Evolutionary conservation across 495 filamentous ascomycete species (phyloP), one percentile per base, ranked within the genome.

Genomic region (Rostrohypoxylon terebratum): DNA sequence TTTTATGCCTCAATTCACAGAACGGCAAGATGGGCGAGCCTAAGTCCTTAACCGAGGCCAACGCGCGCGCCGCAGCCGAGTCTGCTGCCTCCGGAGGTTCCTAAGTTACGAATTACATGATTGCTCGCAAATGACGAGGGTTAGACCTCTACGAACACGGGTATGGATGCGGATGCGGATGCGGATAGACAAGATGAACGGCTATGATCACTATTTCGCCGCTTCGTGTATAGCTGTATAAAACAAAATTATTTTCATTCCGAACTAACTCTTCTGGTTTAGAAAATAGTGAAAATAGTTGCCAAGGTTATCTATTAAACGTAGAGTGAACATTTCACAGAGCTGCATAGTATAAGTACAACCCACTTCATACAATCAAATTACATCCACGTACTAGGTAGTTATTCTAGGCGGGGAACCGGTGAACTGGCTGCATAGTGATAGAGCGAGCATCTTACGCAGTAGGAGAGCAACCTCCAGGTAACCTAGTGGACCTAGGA

Each of bases 21-120:
- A 92, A 93, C 85, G 96, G 96, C 85, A 98, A 98, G 88, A 94
- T 97, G 85, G 91, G 94, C 82, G 95, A 97, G 23, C 80, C 86
- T 78, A 92, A 91, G 85, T 89, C 84, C 77, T 81, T 98, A 62
- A 90, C 87, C 66, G 82, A 88, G 33, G 93, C 89, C 80, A 95
- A 96, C 80, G 85, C 87, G 67, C 85, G 84, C 53, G 85, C 90
- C 18, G 81, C 88, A 74, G 87, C 84, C 59, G 84, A 89, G 77
- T 75, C 75, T 68, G 76, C 75, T 68, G 76, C 77, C 45, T 75
- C 77, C 28, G 64, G 75, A 16, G 68, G 71, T 23, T 65, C 69
- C 36, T 79, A 76, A 66, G 64, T 50, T 36, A 65, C 59, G 60
- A 58, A 60, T 47, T 69, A 21, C 23, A 58, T 36, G 11, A 23